phyloP scores from a whole-genome alignment of 2,329 filamentous ascomycete species.

The Neocucurbitaria cava region DNA sequence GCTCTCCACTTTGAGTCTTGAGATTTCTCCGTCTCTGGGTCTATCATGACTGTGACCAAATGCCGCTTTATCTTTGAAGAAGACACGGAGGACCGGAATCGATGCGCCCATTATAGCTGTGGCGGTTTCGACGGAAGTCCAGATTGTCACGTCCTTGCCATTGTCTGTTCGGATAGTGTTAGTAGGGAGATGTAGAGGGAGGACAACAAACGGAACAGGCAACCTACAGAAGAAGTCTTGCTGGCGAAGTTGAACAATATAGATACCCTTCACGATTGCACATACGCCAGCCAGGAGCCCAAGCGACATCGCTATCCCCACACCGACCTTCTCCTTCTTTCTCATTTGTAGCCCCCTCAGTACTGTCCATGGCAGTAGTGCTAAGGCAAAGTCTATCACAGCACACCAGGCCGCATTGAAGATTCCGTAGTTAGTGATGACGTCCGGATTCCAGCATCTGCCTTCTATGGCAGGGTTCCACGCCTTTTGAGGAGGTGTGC shows the following conservation, averaged over 20 bases:
- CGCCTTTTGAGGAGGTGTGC: conserved; percentile 22
- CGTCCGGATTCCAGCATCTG: conserved; percentile 25
- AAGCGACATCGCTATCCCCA: conserved; percentile 41
- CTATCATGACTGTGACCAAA: conserved; percentile 1
- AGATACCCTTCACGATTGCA: conserved; percentile 35
- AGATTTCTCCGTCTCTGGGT: too few species aligned
- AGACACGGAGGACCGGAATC: conserved; percentile 40
- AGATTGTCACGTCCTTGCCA: conserved; percentile 39
- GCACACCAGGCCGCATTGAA: conserved; percentile 39
- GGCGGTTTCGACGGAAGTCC: conserved; percentile 39
- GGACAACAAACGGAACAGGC: neutral
- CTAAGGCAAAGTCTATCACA: conserved; percentile 31
- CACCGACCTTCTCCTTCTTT: conserved; percentile 34
- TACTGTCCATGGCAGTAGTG: conserved; percentile 37
- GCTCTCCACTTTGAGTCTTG: too few species aligned
- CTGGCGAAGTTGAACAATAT: conserved; percentile 30
- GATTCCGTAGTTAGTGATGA: conserved; percentile 29
- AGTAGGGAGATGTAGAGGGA: neutral
- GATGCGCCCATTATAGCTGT: conserved; percentile 38
- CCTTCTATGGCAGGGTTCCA: conserved; percentile 24
- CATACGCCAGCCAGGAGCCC: conserved; percentile 36
- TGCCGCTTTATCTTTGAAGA: conserved; percentile 35
- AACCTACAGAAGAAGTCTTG: conserved; percentile 31
- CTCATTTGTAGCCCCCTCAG: conserved; percentile 31
- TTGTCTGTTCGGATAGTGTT: conserved; percentile 10